These are phyloP conservation scores for Ganoderma resinaceum DNA, from an alignment of 1,284 basidiomycete species.

Conservation along the genomic window DNA sequence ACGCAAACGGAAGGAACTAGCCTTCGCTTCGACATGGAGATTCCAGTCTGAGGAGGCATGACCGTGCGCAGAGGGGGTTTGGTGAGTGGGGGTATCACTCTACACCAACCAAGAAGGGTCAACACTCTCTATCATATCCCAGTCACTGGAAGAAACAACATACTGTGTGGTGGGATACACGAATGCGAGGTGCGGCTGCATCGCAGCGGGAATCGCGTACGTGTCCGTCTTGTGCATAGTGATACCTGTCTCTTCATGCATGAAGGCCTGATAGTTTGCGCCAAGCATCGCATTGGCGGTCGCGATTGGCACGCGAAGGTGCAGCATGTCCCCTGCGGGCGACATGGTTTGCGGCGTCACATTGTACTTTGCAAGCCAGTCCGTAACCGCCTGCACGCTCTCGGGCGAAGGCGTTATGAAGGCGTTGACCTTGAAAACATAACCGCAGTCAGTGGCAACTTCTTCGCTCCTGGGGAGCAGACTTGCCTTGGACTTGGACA, in stretches of 20 bases:
- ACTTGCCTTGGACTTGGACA: slow-evolving; percentile 41
- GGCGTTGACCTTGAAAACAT: slow-evolving; percentile 40
- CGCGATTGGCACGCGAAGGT: slow-evolving; percentile 30
- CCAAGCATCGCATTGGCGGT: slow-evolving; percentile 45
- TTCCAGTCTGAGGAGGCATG: not conserved
- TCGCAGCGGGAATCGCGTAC: slow-evolving; percentile 45
- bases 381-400: slow-evolving; percentile 41
- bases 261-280: slow-evolving; percentile 44
- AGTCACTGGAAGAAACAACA: not conserved
- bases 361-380: slow-evolving; percentile 45
- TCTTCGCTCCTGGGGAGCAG: not conserved
- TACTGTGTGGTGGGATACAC: slow-evolving; percentile 46
- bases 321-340: slow-evolving; percentile 34
- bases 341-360: slow-evolving; percentile 39
- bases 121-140: no score
- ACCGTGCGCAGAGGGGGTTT: not conserved
- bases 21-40: slow-evolving; percentile 6
- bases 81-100: not conserved
- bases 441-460: no score
- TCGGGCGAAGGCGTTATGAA: slow-evolving; percentile 44
- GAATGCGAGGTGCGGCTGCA: slow-evolving; percentile 43
- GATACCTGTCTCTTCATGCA: slow-evolving; percentile 40
- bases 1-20: slow-evolving; percentile 23
- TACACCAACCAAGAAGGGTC: not conserved
- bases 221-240: slow-evolving; percentile 42